phyloP scores from a whole-genome alignment of 2,329 filamentous ascomycete genomes.

The Claviceps pazoutovae region DNA sequence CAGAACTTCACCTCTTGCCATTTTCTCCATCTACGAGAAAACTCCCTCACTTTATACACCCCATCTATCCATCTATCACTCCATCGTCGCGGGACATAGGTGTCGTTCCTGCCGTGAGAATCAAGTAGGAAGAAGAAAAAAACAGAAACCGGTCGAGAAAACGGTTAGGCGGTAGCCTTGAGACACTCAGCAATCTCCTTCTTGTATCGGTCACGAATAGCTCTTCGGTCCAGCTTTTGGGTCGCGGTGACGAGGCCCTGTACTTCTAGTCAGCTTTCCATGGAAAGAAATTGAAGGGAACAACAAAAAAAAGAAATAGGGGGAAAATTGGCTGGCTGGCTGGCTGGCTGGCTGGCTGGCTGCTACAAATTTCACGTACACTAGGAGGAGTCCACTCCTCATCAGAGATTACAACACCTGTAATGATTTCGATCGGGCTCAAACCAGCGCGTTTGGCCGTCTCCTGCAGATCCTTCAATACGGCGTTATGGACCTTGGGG shows the following conservation, averaged over 20 bases:
- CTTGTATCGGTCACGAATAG: conserved; percentile 35
- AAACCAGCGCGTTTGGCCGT: conserved; percentile 54
- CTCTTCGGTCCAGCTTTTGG: conserved; percentile 44
- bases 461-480: conserved; percentile 54
- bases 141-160: not conserved
- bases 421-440: conserved; percentile 57
- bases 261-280: not conserved
- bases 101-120: not conserved
- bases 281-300: too few relatives aligned
- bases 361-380: conserved; percentile 38
- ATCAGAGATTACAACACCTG: conserved; percentile 63
- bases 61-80: not conserved
- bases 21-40: not conserved
- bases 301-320: too few relatives aligned
- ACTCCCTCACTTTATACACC: not conserved
- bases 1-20: not conserved
- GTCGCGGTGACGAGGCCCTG: conserved; percentile 48
- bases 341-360: too few relatives aligned
- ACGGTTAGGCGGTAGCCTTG: conserved; percentile 12
- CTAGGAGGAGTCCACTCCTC: conserved; percentile 81
- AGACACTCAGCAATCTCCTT: conserved; percentile 34
- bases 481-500: conserved; percentile 45
- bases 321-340: not conserved
- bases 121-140: not conserved
- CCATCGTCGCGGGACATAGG: not conserved